Evolutionary conservation across 2,329 filamentous ascomycete genomes (phyloP).

Genomic region (Didymella segeticola): DNA sequence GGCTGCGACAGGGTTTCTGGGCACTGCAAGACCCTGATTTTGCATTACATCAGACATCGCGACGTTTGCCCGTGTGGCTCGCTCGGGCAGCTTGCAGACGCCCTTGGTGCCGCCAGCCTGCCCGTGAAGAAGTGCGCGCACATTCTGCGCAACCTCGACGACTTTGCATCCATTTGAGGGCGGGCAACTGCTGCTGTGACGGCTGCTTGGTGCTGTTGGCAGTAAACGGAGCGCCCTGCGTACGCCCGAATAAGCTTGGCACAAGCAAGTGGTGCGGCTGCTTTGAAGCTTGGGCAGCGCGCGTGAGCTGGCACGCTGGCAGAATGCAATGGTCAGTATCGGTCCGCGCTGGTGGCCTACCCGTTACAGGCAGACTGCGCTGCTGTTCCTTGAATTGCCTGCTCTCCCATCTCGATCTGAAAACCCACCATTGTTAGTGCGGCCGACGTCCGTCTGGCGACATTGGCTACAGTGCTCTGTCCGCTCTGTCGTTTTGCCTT

Average conservation of each 20-base stretch:
- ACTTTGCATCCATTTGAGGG: background rate
- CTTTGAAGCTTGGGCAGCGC: no score
- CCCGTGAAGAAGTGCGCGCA: conserved; percentile 1
- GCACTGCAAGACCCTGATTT: conserved; percentile 30
- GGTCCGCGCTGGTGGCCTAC: conserved; percentile 9
- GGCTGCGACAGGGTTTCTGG: conserved; percentile 15
- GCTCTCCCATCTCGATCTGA: conserved; percentile 12
- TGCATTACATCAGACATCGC: conserved; percentile 31
- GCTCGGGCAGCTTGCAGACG: conserved; percentile 8
- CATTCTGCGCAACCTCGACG: background rate
- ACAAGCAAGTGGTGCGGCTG: no score
- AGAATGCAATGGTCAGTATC: background rate
- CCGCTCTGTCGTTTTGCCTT: background rate
- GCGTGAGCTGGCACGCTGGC: conserved; percentile 19
- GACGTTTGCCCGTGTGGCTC: conserved; percentile 17
- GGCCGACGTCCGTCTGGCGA: conserved; percentile 11
- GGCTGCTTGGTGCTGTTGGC: background rate
- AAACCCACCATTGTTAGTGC: conserved; percentile 17
- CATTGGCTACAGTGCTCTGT: background rate
- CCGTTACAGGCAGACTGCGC: conserved; percentile 8
- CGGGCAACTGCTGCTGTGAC: background rate
- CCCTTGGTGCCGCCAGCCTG: conserved; percentile 4
- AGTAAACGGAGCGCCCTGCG: conserved; percentile 1
- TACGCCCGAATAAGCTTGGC: no score
- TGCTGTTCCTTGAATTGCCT: conserved; percentile 8